Base-by-base conservation (phyloP, 306 rosid genomes). In the Ormosia emarginata region DNA sequence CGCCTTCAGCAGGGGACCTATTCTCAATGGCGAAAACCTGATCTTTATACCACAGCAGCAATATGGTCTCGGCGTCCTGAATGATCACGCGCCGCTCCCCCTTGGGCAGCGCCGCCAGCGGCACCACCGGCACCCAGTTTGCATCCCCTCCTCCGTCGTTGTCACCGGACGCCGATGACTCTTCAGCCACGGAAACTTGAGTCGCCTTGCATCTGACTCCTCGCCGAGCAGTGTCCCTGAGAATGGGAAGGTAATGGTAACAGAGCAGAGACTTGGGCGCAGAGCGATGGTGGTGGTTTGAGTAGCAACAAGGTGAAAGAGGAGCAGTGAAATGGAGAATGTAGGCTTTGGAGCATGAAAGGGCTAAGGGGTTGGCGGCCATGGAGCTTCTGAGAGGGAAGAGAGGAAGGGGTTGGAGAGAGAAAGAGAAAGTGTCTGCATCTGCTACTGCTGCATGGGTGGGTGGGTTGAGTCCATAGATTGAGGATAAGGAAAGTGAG, bases 1-100 rank as follows among this genome's bases (percentile, higher is more conserved):
- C 99, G 11, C 99, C 99, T 87, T 95, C 99, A 56, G 99, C 99
- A 78, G 99, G 99, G 32, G 99, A 95, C 68, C 93, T 68, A 39
- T 95, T 95, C 81, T 95, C 99, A 63, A 93, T 91, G 3, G 99
- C 99, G 24, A 77, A 93, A 9, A 95, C 88, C 85, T 81, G 64
- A 34, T 95, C 89, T 67, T 95, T 95, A 66, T 90, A 95, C 99
- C 99, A 95, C 0, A 95, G 82, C 80, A 95, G 80, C 63, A 95
- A 63, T 63, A 95, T 91, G 1, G 92, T 82, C 79, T 95, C 95
- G 0, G 88, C 88, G 3, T 89, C 98, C 83, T 95, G 99, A 43
- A 95, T 79, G 3, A 95, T 95, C 75, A 95, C 99, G 18, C 99
- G 90, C 82, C 99, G 83, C 85, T 95, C 99, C 11, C 99, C 99